Percentiles rank a stretch among this genome's conserved stretches.
phyloP scores from a whole-genome alignment of 2,329 filamentous ascomycete species.

The Albophoma yamanashiensis region DNA sequence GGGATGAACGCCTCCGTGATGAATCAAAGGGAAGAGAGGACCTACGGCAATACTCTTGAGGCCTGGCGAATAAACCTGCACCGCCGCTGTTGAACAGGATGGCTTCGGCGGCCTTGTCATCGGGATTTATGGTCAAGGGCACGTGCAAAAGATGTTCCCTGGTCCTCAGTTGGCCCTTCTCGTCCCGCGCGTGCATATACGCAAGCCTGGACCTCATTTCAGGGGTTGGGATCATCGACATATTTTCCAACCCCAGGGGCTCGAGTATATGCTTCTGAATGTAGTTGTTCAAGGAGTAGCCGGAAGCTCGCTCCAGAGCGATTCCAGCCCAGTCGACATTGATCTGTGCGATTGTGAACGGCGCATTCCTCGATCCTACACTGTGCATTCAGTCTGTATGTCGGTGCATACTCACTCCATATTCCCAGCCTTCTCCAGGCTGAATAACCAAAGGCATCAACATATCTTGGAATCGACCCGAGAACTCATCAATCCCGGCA shows the following conservation, averaged over 20 bases:
- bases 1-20: neutral
- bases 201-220: slow-evolving; percentile 45
- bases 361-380: neutral
- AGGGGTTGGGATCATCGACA: slow-evolving; percentile 45
- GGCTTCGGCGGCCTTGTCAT: slow-evolving; percentile 25
- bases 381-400: neutral
- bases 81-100: slow-evolving; percentile 47
- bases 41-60: slow-evolving; percentile 49
- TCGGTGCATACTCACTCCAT: slow-evolving; percentile 33
- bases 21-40: neutral
- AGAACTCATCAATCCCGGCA: slow-evolving; percentile 46
- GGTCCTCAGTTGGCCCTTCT: slow-evolving; percentile 26
- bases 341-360: slow-evolving; percentile 20
- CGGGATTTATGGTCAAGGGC: slow-evolving; percentile 22
- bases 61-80: slow-evolving; percentile 48
- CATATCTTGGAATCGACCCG: slow-evolving; percentile 39
- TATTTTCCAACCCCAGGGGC: slow-evolving; percentile 35
- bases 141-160: slow-evolving; percentile 42
- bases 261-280: slow-evolving; percentile 34
- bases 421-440: slow-evolving; percentile 51
- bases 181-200: slow-evolving; percentile 41
- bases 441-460: slow-evolving; percentile 48
- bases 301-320: slow-evolving; percentile 32
- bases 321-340: slow-evolving; percentile 44
- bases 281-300: slow-evolving; percentile 34